A percentile compares a stretch with the other conserved stretches of the same genome.
These are phyloP conservation scores for Phytophthora hibernalis DNA, from an alignment of 352 stramenopile genomes.

Conservation along the genomic window DNA sequence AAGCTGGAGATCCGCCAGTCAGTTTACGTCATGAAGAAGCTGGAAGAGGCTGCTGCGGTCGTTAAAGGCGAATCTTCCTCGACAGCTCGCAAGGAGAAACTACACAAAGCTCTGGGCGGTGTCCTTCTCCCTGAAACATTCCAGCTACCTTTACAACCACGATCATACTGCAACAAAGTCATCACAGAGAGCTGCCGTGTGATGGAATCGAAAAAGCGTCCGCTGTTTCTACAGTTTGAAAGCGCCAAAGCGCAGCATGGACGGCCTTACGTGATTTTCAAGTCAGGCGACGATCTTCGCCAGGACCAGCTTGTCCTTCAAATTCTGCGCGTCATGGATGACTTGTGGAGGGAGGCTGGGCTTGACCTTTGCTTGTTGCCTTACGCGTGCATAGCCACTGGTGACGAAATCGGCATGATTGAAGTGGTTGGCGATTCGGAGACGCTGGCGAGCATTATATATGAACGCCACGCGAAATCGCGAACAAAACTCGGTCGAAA, in stretches of 20 bases:
- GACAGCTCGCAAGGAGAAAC: slow-evolving; percentile 49
- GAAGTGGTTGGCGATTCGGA: slow-evolving; percentile 90
- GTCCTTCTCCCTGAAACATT: slow-evolving; percentile 86
- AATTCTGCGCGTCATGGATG: slow-evolving; percentile 92
- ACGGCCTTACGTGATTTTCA: slow-evolving; percentile 90
- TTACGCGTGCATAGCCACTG: slow-evolving; percentile 91
- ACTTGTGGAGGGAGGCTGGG: slow-evolving; percentile 85
- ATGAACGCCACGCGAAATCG: slow-evolving; percentile 68
- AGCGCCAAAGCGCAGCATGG: slow-evolving; percentile 70
- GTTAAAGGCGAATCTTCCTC: slow-evolving; percentile 68
- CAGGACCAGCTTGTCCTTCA: slow-evolving; percentile 95
- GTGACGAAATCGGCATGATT: slow-evolving; percentile 89
- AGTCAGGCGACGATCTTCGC: slow-evolving; percentile 92
- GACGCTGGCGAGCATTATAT: slow-evolving; percentile 90
- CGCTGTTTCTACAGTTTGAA: slow-evolving; percentile 89
- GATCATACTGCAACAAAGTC: slow-evolving; percentile 81
- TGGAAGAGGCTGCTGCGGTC: slow-evolving; percentile 74
- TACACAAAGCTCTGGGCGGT: slow-evolving; percentile 61
- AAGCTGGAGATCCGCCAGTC: slow-evolving; percentile 91
- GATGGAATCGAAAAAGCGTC: slow-evolving; percentile 95
- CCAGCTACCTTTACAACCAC: slow-evolving; percentile 88
- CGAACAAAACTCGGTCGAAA: slow-evolving; percentile 71
- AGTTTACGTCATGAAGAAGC: slow-evolving; percentile 92
- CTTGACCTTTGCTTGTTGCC: slow-evolving; percentile 88
- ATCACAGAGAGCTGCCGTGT: slow-evolving; percentile 87